Evolutionary conservation across 805 yeast species (phyloP), one percentile per base, ranked within the genome.

Genomic region (Candida yuanshanica): DNA sequence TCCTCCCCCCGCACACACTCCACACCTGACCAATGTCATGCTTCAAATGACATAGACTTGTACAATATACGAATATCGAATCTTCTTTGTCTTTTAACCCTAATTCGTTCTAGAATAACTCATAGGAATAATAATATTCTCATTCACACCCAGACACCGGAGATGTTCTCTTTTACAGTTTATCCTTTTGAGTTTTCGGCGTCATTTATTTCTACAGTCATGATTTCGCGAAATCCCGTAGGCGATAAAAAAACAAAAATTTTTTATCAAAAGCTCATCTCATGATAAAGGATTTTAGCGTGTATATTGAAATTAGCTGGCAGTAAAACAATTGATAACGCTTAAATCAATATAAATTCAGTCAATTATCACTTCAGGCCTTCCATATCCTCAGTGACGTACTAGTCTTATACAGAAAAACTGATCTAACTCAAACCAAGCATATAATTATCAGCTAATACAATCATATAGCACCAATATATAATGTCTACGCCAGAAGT

Each of bases 401-500:
- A n/a, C n/a, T n/a, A n/a, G n/a, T n/a, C n/a, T n/a, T n/a, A n/a
- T n/a, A n/a, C n/a, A n/a, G n/a, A n/a, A n/a, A n/a, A n/a, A n/a
- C n/a, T n/a, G n/a, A n/a, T n/a, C n/a, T n/a, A n/a, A n/a, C n/a
- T n/a, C n/a, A n/a, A n/a, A n/a, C n/a, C n/a, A n/a, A n/a, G n/a
- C n/a, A n/a, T n/a, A n/a, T n/a, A n/a, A n/a, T n/a, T n/a, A n/a
- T n/a, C n/a, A n/a, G n/a, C n/a, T n/a, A n/a, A n/a, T n/a, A n/a
- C n/a, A n/a, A n/a, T n/a, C n/a, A n/a, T n/a, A n/a, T n/a, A n/a
- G 17, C 8, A 2, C 16, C 31, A 14, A 10, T 10, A 24, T 35
- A 32, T 20, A 34, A 44, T 44, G 45, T 35, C 50, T 9, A 13
- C 41, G 13, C 31, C 38, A 26, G 43, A 42, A 40, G 33, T 26